Evolutionary conservation across 768 basidiomycete genomes (phyloP).

Genomic region (Pleurotus salmoneostramineus): DNA sequence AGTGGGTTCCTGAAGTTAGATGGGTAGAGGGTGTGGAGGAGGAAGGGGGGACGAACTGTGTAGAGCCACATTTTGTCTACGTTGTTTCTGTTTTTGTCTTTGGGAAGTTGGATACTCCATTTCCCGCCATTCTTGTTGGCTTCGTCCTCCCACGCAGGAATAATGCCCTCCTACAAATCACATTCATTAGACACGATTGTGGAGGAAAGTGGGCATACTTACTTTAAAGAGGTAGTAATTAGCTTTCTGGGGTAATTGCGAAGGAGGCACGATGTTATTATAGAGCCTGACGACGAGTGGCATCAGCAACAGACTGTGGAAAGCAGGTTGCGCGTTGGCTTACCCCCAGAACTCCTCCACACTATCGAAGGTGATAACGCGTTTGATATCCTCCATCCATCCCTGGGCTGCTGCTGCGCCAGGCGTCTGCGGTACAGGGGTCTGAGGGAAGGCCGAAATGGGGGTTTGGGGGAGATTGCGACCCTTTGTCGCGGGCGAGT

Average conservation of each 20-base stretch:
- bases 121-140: constrained; percentile 97
- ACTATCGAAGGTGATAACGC: constrained; percentile 91
- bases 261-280: constrained; percentile 97
- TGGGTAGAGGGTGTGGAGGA: constrained; percentile 4
- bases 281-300: constrained; percentile 43
- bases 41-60: constrained; percentile 59
- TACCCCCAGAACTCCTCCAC: constrained; percentile 99
- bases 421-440: constrained; percentile 71
- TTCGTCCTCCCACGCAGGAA: constrained; percentile 96
- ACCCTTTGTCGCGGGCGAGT: constrained; percentile 88
- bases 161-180: constrained; percentile 76
- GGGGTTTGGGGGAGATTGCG: constrained; percentile 86
- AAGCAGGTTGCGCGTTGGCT: constrained; percentile 18
- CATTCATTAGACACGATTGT: constrained; percentile 6
- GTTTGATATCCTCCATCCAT: constrained; percentile 99
- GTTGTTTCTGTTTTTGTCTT: constrained; percentile 81
- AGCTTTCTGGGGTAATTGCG: constrained; percentile 89
- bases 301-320: constrained; percentile 9
- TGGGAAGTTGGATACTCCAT: constrained; percentile 97
- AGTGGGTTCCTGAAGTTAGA: constrained; percentile 11
- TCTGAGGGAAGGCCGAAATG: constrained; percentile 71
- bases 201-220: not conserved
- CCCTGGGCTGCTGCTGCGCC: constrained; percentile 71
- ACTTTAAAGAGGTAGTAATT: constrained; percentile 99
- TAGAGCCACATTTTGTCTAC: constrained; percentile 99